Conservation (phyloP, 164 flowering plant species). For the Liquidambar formosana region DNA sequence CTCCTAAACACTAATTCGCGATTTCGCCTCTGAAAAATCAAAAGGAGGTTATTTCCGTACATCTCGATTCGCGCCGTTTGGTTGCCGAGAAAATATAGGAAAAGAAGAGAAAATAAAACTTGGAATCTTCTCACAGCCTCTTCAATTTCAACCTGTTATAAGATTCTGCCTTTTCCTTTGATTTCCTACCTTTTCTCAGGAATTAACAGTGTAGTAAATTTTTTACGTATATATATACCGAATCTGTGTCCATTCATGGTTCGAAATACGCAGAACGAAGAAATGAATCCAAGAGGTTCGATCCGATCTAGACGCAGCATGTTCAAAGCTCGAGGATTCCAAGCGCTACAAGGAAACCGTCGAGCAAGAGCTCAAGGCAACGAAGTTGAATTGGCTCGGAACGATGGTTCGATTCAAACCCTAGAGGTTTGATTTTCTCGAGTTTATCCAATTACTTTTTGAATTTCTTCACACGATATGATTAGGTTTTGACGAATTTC, state of each 20-base stretch:
- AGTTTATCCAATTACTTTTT: neutral
- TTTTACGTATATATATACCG: neutral
- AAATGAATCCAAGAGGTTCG: constrained; percentile 50
- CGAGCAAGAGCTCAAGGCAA: constrained; percentile 72
- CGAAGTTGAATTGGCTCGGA: constrained; percentile 60
- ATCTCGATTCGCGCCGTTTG: neutral
- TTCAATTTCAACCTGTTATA: too few relatives aligned
- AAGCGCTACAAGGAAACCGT: constrained; percentile 51
- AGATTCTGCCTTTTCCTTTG: too few relatives aligned
- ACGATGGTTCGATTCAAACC: constrained; percentile 53
- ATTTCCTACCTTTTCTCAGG: neutral
- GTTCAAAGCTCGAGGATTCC: constrained; percentile 46
- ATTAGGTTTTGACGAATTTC: neutral
- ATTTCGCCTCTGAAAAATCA: constrained; percentile 64
- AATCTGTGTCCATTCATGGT: neutral
- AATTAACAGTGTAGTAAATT: neutral
- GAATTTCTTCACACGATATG: constrained; percentile 1
- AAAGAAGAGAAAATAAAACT: neutral
- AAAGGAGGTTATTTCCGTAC: constrained; percentile 51
- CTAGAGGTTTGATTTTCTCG: constrained; percentile 46
- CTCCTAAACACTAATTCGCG: constrained; percentile 69
- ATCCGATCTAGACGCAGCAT: constrained; percentile 40
- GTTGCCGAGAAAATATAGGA: constrained; percentile 12
- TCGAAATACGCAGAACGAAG: constrained; percentile 43
- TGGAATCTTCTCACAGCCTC: too few relatives aligned